These are phyloP conservation scores for Calocybe cyanea DNA, from an alignment of 768 basidiomycete genomes.

Conservation along the genomic window DNA sequence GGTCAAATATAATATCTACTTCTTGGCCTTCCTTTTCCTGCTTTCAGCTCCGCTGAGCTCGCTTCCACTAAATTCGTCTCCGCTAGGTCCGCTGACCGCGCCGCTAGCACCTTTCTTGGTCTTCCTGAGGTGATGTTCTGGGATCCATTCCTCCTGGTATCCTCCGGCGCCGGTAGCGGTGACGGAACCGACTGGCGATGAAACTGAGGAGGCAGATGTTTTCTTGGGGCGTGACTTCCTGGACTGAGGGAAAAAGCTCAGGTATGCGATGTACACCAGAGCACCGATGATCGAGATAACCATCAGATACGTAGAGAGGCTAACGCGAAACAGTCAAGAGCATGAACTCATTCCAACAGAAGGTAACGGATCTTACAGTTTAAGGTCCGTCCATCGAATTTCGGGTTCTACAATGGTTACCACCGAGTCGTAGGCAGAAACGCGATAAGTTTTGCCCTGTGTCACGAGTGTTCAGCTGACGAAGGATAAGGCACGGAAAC, in stretches of 20 bases:
- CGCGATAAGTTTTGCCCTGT: slow-evolving; percentile 57
- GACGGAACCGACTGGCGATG: slow-evolving; percentile 50
- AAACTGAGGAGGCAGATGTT: slow-evolving; percentile 37
- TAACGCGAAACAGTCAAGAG: slow-evolving; percentile 15
- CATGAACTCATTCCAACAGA: not conserved
- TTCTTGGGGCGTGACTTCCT: slow-evolving; percentile 56
- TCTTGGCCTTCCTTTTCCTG: slow-evolving; percentile 52
- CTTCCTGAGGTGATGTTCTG: slow-evolving; percentile 82
- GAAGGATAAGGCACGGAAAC: not conserved
- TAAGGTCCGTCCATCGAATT: slow-evolving; percentile 71
- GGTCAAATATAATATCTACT: slow-evolving; percentile 24
- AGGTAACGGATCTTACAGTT: slow-evolving; percentile 52
- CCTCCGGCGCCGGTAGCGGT: slow-evolving; percentile 66
- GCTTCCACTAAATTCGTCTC: slow-evolving; percentile 62
- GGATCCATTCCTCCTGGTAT: slow-evolving; percentile 90
- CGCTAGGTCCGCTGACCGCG: slow-evolving; percentile 45
- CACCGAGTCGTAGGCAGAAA: slow-evolving; percentile 69
- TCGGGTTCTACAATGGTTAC: slow-evolving; percentile 81
- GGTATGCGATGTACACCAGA: slow-evolving; percentile 59
- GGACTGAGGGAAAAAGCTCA: slow-evolving; percentile 59
- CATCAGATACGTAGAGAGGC: slow-evolving; percentile 69
- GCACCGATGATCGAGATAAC: slow-evolving; percentile 62
- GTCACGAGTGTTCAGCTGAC: not conserved
- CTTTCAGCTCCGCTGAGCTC: slow-evolving; percentile 65
- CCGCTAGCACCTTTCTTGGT: slow-evolving; percentile 44